Conservation (phyloP, 805 yeast species). For the Wickerhamiella occidentalis region DNA sequence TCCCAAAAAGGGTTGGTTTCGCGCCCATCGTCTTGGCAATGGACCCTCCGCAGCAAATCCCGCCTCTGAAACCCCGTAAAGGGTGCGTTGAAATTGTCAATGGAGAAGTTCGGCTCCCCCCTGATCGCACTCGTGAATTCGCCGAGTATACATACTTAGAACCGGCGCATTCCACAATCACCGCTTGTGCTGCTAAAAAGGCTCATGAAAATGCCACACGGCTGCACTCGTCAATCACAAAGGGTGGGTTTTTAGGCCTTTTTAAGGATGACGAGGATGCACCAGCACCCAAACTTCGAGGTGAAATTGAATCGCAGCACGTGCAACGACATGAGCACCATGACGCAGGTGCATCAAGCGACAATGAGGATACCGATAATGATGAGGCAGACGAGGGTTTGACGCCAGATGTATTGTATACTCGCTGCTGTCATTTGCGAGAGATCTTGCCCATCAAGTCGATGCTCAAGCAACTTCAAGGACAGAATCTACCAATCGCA, state of each 20-base stretch:
- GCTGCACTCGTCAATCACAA: conserved; percentile 15
- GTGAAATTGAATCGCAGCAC: neutral
- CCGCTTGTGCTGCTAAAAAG: conserved; percentile 14
- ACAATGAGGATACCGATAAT: neutral
- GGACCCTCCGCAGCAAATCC: conserved; percentile 93
- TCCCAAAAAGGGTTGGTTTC: conserved; percentile 32
- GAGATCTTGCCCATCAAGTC: conserved; percentile 90
- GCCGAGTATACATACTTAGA: conserved; percentile 14
- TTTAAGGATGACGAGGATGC: conserved; percentile 21
- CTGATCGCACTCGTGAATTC: conserved; percentile 9
- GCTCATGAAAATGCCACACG: conserved; percentile 20
- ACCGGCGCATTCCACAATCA: conserved; percentile 16
- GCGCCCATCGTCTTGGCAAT: conserved; percentile 57
- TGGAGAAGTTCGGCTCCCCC: conserved; percentile 21
- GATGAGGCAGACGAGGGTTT: conserved; percentile 16
- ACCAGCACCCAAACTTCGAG: neutral
- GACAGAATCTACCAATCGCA: conserved; percentile 63
- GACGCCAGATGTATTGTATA: conserved; percentile 62
- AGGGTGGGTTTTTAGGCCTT: conserved; percentile 6
- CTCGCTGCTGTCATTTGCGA: conserved; percentile 84
- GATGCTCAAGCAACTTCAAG: conserved; percentile 66
- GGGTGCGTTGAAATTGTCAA: conserved; percentile 49
- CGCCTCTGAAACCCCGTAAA: conserved; percentile 66
- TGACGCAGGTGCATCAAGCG: conserved; percentile 18
- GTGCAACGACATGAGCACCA: conserved; percentile 6